Evolutionary conservation across 177 flowering plant genomes (phyloP), one percentile per base, ranked within the genome.

Genomic region (Vitis hybrid): DNA sequence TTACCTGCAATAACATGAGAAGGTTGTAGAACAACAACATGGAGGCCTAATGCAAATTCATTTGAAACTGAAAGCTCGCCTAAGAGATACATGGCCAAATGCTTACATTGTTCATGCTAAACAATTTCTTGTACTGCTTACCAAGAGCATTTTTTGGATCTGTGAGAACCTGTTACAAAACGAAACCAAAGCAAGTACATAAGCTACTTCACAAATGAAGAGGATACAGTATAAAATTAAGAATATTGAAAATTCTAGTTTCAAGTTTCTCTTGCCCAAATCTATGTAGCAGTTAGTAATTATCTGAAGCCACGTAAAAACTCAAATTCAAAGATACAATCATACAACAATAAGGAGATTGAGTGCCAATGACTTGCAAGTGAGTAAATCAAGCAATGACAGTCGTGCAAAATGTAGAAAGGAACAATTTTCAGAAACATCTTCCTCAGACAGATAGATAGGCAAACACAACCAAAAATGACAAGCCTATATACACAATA

Each of bases 71-170:
- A 64, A n/a, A 45, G 9, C 48, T 39, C 48, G 9, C 9, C 48
- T 39, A 18, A 10, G 51, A 14, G 8, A 29, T 45, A 33, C n/a
- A 12, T n/a, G 15, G 11, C 26, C 15, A 70, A 67, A 19, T 59
- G 62, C 98, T 83, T 80, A 92, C 98, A 70, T 90, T 86, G 70
- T 94, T 94, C 97, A 94, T 94, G 78, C 88, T 83, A 70, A 94
- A 90, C 79, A 92, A 70, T 76, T 92, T 94, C 86, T 88, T 92
- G 86, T 84, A 94, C 81, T 94, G 98, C 86, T 86, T 94, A 48
- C 93, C 92, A 66, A 94, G 97, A 73, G 98, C 98, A 82, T 94
- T 92, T 74, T 86, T 94, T 57, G 98, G 98, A 79, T 92, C 95
- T 1, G 81, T 88, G 72, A 94, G 89, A 77, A 92, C 95, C 98